Evolutionary conservation across 1,139 yeast genomes (phyloP).

Genomic region (Pichia terricola): DNA sequence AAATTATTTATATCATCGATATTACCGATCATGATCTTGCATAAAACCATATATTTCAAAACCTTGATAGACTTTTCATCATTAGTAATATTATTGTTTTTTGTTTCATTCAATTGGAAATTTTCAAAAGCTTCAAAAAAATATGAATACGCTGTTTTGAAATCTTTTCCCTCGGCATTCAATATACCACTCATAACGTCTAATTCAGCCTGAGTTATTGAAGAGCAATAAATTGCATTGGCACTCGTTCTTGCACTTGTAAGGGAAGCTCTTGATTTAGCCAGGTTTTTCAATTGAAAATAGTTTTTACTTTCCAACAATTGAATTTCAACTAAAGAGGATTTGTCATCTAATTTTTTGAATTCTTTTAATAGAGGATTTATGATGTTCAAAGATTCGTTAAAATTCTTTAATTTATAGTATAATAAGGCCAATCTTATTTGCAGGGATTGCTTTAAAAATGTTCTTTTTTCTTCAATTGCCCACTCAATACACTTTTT

Average conservation of each 20-base stretch:
- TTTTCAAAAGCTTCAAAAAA: conserved; percentile 94
- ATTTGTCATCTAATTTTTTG: conserved; percentile 90
- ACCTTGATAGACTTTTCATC: conserved; percentile 66
- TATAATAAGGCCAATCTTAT: conserved; percentile 72
- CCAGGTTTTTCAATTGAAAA: conserved; percentile 83
- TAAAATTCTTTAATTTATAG: conserved; percentile 54
- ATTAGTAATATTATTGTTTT: conserved; percentile 17
- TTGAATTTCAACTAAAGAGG: conserved; percentile 91
- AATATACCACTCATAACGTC: conserved; percentile 93
- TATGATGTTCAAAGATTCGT: conserved; percentile 65
- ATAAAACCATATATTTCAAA: conserved; percentile 82
- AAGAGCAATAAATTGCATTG: conserved; percentile 89
- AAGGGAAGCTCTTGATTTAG: conserved; percentile 88
- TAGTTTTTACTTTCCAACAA: conserved; percentile 82
- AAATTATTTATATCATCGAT: conserved; percentile 75
- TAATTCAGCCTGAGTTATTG: conserved; percentile 87
- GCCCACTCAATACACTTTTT: conserved; percentile 87
- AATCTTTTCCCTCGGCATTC: conserved; percentile 95
- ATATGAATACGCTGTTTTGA: conserved; percentile 90
- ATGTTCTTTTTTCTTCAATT: conserved; percentile 68
- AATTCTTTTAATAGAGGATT: conserved; percentile 70
- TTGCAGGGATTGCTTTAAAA: conserved; percentile 80
- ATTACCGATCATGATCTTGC: conserved; percentile 86
- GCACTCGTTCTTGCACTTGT: conserved; percentile 97
- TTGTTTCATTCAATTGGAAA: conserved; percentile 35